Base-by-base conservation (phyloP, 2,329 filamentous ascomycete species). In the Aphanocladium album region DNA sequence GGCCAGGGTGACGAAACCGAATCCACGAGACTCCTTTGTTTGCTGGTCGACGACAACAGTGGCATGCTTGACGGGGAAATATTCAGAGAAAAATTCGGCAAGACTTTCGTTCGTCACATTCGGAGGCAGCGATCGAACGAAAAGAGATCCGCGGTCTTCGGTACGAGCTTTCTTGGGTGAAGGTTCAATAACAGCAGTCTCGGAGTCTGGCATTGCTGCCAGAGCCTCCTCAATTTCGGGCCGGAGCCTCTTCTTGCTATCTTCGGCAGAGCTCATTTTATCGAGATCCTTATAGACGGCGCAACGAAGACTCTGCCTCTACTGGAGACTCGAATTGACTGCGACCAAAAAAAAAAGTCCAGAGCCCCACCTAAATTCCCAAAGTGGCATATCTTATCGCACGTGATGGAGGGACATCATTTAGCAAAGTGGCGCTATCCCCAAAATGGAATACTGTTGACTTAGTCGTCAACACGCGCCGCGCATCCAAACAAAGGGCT, bases 1-100 rank as follows among this genome's bases (percentile, higher is more conserved):
- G 67, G 93, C 91, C 69, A 99, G 95, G 2, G 95, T 98, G 61
- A 99, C 93, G 75, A 99, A 99, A 57, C 95, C 95, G 74, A 92
- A 99, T 19, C 95, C 93, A 71, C 91, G 89, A 16, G 91, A 97
- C 67, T 87, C 80, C 71, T 96, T 96, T 2, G 93, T 96, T 65
- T 87, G 81, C 17, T 89, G 86, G 72, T 99, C 93, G 60, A 89
- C 78, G 43, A 99, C 92, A 5, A 96, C 92, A n/a, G 89, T 90
- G 57, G 95, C 93, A 75, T 98, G 93, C 75, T 97, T 98, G 72
- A 99, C 85, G 8, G 96, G 93, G 69, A 91, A 98, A 62, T 92
- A 89, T 73, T 97, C 86, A 7, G 95, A 98, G 77, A 99, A 99
- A 74, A 93, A 89, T 62, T 91, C 88, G 62, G 92, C 90, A 64